Percentiles rank a stretch among this genome's conserved stretches.
Conservation (phyloP, 2,329 filamentous ascomycete genomes). For the Blastomyces gilchristii region DNA sequence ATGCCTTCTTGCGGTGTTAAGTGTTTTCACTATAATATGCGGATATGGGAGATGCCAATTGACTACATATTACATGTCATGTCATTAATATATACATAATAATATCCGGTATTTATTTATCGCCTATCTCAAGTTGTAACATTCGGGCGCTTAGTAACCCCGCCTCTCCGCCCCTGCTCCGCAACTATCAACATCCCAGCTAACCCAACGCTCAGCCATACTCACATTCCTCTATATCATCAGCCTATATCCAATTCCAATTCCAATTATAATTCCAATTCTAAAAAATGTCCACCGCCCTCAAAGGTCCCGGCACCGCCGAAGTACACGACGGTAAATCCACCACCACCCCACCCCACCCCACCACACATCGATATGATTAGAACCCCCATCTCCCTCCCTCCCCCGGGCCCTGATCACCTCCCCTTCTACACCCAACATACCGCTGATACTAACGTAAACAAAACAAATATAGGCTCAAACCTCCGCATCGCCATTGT, state of each 20-base stretch:
- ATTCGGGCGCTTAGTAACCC: no score
- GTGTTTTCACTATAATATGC: background rate
- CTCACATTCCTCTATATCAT: no score
- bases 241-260: background rate
- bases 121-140: no score
- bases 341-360: no score
- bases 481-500: slow-evolving; percentile 84
- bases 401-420: background rate
- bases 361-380: no score
- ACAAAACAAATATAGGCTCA: slow-evolving; percentile 40
- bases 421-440: background rate
- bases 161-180: no score
- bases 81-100: background rate
- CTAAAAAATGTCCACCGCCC: slow-evolving; percentile 40
- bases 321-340: slow-evolving; percentile 46
- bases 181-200: no score
- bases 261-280: background rate
- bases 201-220: no score
- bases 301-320: slow-evolving; percentile 55
- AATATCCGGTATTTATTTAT: background rate
- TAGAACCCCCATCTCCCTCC: background rate
- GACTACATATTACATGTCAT: background rate
- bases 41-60: background rate
- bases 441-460: background rate
- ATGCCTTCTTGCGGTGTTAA: no score